Evolutionary conservation across 306 rosid species (phyloP).

Genomic region (Medicago ruthenica): DNA sequence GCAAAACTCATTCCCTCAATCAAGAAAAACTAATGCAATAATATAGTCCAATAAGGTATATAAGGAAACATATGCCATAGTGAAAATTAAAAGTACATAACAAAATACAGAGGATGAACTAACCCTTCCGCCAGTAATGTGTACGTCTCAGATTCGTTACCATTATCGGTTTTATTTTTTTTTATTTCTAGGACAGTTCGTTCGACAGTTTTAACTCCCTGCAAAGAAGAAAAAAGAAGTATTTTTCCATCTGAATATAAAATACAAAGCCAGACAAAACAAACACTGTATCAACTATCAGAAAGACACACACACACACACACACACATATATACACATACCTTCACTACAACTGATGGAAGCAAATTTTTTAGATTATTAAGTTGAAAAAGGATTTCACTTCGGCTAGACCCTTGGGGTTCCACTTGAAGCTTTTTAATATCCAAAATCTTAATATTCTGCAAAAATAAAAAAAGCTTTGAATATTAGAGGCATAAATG

Average conservation of each 20-base stretch:
- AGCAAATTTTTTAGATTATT: constrained; percentile 69
- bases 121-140: constrained; percentile 87
- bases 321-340: constrained; percentile 24
- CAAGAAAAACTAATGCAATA: constrained; percentile 13
- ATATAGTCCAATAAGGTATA: background rate
- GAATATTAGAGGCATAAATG: constrained; percentile 41
- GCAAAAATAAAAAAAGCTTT: constrained; percentile 46
- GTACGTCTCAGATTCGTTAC: constrained; percentile 58
- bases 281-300: constrained; percentile 14
- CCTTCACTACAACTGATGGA: constrained; percentile 81
- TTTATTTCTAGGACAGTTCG: constrained; percentile 64
- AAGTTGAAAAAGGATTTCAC: constrained; percentile 77
- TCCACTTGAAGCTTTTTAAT: constrained; percentile 64
- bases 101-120: constrained; percentile 49
- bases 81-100: constrained; percentile 18
- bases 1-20: background rate
- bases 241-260: constrained; percentile 20
- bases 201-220: constrained; percentile 85
- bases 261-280: constrained; percentile 9
- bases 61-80: constrained; percentile 24
- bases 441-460: constrained; percentile 78
- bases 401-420: constrained; percentile 64
- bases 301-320: constrained; percentile 1
- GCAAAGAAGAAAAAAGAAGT: constrained; percentile 43
- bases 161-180: constrained; percentile 44